Percentiles rank a stretch among this genome's conserved stretches.
phyloP scores from a whole-genome alignment of 2,329 filamentous ascomycete genomes.

The Purpureocillium lavendulum region DNA sequence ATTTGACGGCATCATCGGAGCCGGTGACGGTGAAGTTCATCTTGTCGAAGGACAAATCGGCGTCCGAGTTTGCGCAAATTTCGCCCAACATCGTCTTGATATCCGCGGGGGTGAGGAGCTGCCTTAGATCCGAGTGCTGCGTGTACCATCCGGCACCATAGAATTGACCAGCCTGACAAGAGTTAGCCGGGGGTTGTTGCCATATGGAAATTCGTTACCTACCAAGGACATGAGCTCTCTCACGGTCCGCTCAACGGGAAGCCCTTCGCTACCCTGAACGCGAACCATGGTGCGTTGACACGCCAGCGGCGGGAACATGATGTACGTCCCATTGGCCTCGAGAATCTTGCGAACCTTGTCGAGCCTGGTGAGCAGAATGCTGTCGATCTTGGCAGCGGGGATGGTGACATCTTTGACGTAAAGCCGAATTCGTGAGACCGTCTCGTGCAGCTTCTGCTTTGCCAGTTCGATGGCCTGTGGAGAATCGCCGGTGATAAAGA shows the following conservation, averaged over 20 bases:
- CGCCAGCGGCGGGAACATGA: constrained; percentile 82
- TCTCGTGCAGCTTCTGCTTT: constrained; percentile 84
- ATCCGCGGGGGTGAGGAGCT: constrained; percentile 58
- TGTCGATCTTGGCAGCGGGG: constrained; percentile 87
- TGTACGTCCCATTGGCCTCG: constrained; percentile 91
- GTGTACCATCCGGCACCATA: constrained; percentile 97
- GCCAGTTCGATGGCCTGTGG: constrained; percentile 78
- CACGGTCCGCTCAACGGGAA: constrained; percentile 91
- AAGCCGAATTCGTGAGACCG: constrained; percentile 71
- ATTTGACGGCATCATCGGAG: constrained; percentile 92
- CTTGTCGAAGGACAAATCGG: constrained; percentile 91
- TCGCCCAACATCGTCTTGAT: constrained; percentile 87
- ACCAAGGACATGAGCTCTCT: constrained; percentile 92
- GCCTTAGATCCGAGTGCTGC: constrained; percentile 61
- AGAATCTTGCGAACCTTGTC: constrained; percentile 98
- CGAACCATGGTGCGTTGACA: constrained; percentile 78
- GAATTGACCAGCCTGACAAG: constrained; percentile 76
- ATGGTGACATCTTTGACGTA: constrained; percentile 90
- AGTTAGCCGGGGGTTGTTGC: constrained; percentile 13
- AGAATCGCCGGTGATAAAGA: constrained; percentile 90
- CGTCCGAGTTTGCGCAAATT: constrained; percentile 92
- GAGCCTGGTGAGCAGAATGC: constrained; percentile 79
- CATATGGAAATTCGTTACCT: constrained; percentile 26
- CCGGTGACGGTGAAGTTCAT: constrained; percentile 90
- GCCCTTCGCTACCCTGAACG: constrained; percentile 85